A percentile compares a stretch with the other conserved stretches of the same genome.
These are phyloP conservation scores for Colletotrichum sidae DNA, from an alignment of 2,329 filamentous ascomycete genomes.

Conservation along the genomic window DNA sequence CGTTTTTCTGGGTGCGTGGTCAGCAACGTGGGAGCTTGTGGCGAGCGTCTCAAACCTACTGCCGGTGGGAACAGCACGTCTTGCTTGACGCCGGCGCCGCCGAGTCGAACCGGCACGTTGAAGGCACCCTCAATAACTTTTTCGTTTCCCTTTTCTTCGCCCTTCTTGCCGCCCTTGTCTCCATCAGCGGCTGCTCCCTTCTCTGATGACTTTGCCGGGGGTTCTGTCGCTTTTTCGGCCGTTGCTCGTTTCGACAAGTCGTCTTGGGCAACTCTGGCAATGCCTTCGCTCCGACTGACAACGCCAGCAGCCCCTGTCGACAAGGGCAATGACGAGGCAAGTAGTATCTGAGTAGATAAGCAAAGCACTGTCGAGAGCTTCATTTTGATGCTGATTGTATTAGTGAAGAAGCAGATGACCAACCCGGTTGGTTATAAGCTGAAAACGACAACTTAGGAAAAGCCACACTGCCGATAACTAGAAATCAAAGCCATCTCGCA, in stretches of 20 bases:
- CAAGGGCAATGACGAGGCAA: constrained; percentile 11
- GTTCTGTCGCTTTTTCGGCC: neutral
- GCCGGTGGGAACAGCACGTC: constrained; percentile 48
- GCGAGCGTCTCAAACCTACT: constrained; percentile 39
- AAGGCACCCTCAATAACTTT: constrained; percentile 47
- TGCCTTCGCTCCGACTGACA: neutral
- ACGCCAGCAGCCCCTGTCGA: neutral
- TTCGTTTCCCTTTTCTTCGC: constrained; percentile 42
- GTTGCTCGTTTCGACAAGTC: neutral
- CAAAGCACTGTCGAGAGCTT: constrained; percentile 8
- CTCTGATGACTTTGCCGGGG: neutral
- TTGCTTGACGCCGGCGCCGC: constrained; percentile 47
- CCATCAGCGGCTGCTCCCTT: constrained; percentile 13
- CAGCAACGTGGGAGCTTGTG: neutral
- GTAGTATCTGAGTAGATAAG: constrained; percentile 8
- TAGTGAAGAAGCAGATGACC: neutral
- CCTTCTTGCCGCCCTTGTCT: constrained; percentile 28
- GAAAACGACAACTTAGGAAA: neutral
- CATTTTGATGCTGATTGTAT: neutral
- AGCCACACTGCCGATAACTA: neutral
- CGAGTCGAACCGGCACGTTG: constrained; percentile 43
- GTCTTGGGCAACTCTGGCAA: neutral
- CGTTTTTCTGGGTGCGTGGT: constrained; percentile 40
- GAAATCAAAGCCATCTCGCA: no score
- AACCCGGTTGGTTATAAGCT: constrained; percentile 3